Base-by-base conservation (phyloP, 495 filamentous ascomycete genomes). In the Daldinia childiae region DNA sequence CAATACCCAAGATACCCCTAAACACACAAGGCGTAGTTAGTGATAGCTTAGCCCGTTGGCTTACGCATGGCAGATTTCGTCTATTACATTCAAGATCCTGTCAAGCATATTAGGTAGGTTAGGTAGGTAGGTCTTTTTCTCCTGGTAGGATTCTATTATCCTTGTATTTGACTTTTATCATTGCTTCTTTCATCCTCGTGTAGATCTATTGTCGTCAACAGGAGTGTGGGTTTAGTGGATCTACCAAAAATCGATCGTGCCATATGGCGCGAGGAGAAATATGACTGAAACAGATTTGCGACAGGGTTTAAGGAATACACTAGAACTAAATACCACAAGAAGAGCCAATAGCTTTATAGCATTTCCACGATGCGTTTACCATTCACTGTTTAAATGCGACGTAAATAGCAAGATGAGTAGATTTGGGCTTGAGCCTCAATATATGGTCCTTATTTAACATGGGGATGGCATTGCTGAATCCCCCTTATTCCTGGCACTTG, bases 281-380 rank as follows among this genome's bases (percentile, higher is more conserved):
- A 26, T 50, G 6, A 21, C 24, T 69, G 70, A 73, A 69, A 73
- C 70, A 9, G 56, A 62, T 48, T 38, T 55, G 58, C 63, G 55
- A 58, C 69, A 64, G 26, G 64, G 64, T 60, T 50, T 15, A 32
- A 41, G 21, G 36, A 56, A 61, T 9, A 11, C 32, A 34, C 32
- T 11, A 45, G 21, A 29, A n/a, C 4, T 19, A 14, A 41, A 38
- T 11, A 8, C 3, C 11, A 26, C 4, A 14, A 19, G 2, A 29
- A 60, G 24, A 30, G 32, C 57, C 36, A 43, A 43, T 43, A 29
- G 14, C 6, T 17, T 56, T 17, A n/a, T 1, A 56, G 26, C 5
- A 30, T 56, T 34, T 36, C n/a, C 15, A n/a, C 36, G 26, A 8
- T 6, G 19, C 19, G 19, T 58, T 58, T 19, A 21, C 34, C 11